Conservation (phyloP, 352 stramenopile genomes). For the Phytophthora meadii region DNA sequence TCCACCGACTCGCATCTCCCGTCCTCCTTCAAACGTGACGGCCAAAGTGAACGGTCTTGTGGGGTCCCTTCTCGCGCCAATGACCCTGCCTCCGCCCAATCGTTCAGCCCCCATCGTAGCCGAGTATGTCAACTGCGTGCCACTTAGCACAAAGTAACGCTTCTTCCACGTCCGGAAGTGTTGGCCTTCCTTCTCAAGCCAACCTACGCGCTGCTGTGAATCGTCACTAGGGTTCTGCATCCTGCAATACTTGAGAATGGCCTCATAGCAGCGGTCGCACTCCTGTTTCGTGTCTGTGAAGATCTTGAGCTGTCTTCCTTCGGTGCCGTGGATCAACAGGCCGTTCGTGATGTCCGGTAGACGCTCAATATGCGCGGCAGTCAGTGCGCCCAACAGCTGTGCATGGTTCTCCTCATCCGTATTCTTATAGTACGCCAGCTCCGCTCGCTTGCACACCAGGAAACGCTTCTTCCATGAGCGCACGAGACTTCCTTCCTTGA, state of each 20-base stretch:
- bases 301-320: conserved; percentile 81
- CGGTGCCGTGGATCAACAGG: conserved; percentile 63
- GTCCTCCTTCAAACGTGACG: conserved; percentile 67
- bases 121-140: conserved; percentile 71
- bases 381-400: conserved; percentile 76
- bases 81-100: conserved; percentile 60
- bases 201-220: conserved; percentile 49
- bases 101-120: conserved; percentile 53
- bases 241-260: conserved; percentile 60
- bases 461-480: conserved; percentile 90
- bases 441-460: conserved; percentile 74
- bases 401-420: conserved; percentile 67
- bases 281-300: conserved; percentile 81
- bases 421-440: conserved; percentile 87
- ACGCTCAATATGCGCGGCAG: conserved; percentile 68
- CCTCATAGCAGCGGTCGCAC: conserved; percentile 74
- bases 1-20: conserved; percentile 70
- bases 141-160: conserved; percentile 74
- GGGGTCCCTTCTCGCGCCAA: conserved; percentile 63
- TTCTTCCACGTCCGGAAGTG: conserved; percentile 78
- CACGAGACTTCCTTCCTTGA: conserved; percentile 81
- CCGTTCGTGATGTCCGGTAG: conserved; percentile 78
- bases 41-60: conserved; percentile 66
- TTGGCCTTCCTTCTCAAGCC: conserved; percentile 78
- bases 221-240: conserved; percentile 39